Conservation (phyloP, 2,329 filamentous ascomycete genomes). For the Chrysoporthe austroafricana region DNA sequence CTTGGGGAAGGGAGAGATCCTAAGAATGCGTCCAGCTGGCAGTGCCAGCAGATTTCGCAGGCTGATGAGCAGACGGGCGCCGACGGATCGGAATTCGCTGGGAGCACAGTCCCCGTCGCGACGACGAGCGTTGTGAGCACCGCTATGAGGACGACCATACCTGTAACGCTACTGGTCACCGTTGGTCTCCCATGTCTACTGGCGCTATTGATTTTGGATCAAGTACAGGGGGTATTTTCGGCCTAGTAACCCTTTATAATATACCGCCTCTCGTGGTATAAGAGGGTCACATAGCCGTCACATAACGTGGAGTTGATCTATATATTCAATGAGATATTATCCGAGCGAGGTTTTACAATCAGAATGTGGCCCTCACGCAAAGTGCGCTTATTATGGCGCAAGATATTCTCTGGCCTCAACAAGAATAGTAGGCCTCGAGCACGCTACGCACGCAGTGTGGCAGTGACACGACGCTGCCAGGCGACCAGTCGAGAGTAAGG, state of each 20-base stretch:
- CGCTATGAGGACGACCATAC: neutral
- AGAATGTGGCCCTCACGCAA: neutral
- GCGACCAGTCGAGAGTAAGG: neutral
- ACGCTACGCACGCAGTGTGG: neutral
- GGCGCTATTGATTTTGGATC: too few species aligned
- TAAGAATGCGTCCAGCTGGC: constrained; percentile 30
- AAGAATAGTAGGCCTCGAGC: too few species aligned
- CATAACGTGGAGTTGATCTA: neutral
- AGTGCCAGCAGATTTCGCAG: constrained; percentile 15
- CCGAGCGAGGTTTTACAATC: neutral
- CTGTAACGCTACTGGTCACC: neutral
- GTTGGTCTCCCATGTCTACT: neutral
- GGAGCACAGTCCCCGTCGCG: neutral
- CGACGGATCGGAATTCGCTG: neutral
- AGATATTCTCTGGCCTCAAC: neutral
- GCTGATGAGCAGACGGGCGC: constrained; percentile 9
- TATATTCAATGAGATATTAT: neutral
- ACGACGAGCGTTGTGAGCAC: neutral
- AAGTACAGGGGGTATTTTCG: too few species aligned
- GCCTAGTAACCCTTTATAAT: neutral
- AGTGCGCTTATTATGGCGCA: neutral
- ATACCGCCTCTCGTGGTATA: neutral
- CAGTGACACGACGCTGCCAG: neutral
- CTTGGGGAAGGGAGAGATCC: constrained; percentile 23
- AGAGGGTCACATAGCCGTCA: neutral